These are phyloP conservation scores for Chlorella sp. DNA, from an alignment of 139 green algal species.

Conservation along the genomic window DNA sequence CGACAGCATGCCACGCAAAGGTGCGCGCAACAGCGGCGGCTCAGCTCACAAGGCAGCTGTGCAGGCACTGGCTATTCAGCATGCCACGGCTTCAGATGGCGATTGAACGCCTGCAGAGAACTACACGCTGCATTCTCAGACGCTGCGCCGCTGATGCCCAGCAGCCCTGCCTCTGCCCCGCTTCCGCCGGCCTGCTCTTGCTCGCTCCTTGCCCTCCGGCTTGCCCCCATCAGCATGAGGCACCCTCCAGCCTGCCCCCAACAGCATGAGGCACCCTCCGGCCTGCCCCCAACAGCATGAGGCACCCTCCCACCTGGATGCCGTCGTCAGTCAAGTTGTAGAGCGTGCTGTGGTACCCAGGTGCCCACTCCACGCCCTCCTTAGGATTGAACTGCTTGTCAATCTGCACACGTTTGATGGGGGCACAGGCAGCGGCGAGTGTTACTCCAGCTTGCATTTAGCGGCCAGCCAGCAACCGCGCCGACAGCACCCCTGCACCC, in stretches of 20 bases:
- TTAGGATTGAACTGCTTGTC: slow-evolving; percentile 65
- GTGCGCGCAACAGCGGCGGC: background rate
- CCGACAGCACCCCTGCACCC: background rate
- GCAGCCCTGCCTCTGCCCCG: no score
- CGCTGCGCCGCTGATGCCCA: no score
- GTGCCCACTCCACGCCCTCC: slow-evolving; percentile 61
- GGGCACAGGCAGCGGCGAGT: no score
- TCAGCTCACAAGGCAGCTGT: background rate
- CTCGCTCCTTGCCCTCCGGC: background rate
- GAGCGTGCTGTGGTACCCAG: slow-evolving; percentile 75
- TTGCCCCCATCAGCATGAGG: background rate
- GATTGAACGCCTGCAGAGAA: no score
- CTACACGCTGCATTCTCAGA: no score
- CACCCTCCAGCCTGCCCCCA: slow-evolving; percentile 24
- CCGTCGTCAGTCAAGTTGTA: slow-evolving; percentile 88
- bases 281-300: background rate
- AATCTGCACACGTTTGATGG: slow-evolving; percentile 38
- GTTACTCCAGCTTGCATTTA: no score
- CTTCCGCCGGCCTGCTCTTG: no score
- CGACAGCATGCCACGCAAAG: background rate
- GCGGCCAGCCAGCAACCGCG: background rate
- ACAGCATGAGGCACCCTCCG: background rate
- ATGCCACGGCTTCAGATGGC: no score
- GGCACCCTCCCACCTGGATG: slow-evolving; percentile 44
- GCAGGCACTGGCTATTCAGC: no score